Conservation (phyloP, 1,284 basidiomycete genomes). For the Cryptococcus sp. region DNA sequence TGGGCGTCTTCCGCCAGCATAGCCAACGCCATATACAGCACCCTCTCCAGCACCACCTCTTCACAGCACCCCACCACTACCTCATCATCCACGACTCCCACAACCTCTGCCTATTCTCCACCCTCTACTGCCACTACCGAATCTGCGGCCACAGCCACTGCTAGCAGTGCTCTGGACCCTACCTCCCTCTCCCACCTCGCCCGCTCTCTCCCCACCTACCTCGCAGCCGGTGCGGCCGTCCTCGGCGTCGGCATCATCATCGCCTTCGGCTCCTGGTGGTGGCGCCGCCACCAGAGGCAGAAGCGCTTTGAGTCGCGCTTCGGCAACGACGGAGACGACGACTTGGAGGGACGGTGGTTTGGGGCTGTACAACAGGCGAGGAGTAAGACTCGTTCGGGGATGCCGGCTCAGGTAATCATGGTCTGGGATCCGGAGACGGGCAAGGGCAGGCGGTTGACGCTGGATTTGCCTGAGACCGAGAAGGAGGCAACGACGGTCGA, state of each 20-base stretch:
- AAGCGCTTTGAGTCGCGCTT: constrained; percentile 7
- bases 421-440: constrained; percentile 4
- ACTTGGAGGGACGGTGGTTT: background rate
- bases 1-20: too few relatives aligned
- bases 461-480: background rate
- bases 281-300: constrained; percentile 3
- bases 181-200: constrained; percentile 10
- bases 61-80: too few relatives aligned
- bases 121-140: background rate
- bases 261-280: constrained; percentile 5
- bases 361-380: background rate
- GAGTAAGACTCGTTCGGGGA: too few relatives aligned
- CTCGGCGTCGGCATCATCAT: constrained; percentile 10
- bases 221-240: constrained; percentile 8
- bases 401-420: background rate
- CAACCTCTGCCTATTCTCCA: too few relatives aligned
- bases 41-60: too few relatives aligned
- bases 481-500: background rate
- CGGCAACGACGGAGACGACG: constrained; percentile 6
- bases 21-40: too few relatives aligned
- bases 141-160: background rate
- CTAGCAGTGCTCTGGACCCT: background rate
- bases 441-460: background rate
- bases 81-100: too few relatives aligned
- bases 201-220: constrained; percentile 13